phyloP scores from a whole-genome alignment of 2,329 filamentous ascomycete genomes.

The Fusarium bactridioides region DNA sequence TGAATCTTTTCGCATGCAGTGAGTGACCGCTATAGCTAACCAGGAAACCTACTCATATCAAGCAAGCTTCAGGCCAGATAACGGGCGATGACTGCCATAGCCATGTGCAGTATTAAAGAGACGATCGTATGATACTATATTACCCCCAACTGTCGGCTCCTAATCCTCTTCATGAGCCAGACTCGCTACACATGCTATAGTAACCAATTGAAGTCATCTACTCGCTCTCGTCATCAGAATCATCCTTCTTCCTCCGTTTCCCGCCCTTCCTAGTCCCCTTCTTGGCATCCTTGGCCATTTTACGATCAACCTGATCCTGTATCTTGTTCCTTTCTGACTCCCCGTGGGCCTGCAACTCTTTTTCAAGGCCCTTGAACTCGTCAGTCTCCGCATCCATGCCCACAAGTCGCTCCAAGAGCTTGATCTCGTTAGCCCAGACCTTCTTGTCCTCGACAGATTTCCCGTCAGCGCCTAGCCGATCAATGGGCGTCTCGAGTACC shows the following conservation, averaged over 20 bases:
- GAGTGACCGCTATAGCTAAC: background rate
- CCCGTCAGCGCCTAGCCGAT: constrained; percentile 70
- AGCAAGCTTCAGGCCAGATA: background rate
- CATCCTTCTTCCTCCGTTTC: constrained; percentile 50
- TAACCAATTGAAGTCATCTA: constrained; percentile 6
- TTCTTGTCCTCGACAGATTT: constrained; percentile 78
- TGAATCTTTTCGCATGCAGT: background rate
- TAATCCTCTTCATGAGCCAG: background rate
- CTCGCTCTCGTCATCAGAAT: constrained; percentile 47
- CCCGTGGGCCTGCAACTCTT: constrained; percentile 72
- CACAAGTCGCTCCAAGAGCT: constrained; percentile 87
- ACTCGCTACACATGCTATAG: background rate
- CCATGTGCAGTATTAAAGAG: background rate
- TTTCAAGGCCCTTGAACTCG: constrained; percentile 73
- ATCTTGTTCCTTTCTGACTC: constrained; percentile 75
- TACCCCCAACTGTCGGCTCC: background rate
- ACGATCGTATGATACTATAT: background rate
- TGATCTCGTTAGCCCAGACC: constrained; percentile 94
- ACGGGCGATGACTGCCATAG: background rate
- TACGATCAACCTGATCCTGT: constrained; percentile 81
- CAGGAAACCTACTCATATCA: background rate
- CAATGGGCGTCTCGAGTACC: constrained; percentile 95
- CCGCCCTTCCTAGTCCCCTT: constrained; percentile 41
- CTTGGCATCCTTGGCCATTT: constrained; percentile 65
- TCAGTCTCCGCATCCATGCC: constrained; percentile 81